Conservation (phyloP, 2,329 filamentous ascomycete species). For the Trichocomaceae sp. region DNA sequence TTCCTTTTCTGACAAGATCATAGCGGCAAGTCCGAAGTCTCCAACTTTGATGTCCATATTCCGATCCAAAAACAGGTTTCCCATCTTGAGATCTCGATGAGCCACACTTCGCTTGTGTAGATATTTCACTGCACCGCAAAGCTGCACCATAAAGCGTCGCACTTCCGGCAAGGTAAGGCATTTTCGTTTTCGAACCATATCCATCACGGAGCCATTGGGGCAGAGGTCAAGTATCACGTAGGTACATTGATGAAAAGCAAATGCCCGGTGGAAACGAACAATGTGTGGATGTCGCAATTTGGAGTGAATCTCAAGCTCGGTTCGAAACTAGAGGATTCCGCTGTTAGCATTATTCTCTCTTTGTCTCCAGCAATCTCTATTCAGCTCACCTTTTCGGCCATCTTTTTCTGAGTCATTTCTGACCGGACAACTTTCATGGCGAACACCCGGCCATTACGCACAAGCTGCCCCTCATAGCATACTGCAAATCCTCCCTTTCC, state of each 20-base stretch:
- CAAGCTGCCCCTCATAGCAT: conserved; percentile 43
- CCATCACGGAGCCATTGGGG: conserved; percentile 92
- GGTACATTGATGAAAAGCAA: conserved; percentile 80
- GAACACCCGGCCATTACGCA: conserved; percentile 39
- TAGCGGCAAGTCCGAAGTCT: conserved; percentile 89
- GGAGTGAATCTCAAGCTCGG: conserved; percentile 93
- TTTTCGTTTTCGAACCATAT: conserved; percentile 90
- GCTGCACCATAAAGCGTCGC: conserved; percentile 86
- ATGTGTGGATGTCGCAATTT: conserved; percentile 96
- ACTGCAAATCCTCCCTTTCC: conserved; percentile 48
- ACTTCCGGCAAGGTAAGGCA: conserved; percentile 91
- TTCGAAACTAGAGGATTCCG: conserved; percentile 53
- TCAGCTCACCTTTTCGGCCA: conserved; percentile 43
- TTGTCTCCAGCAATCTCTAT: not conserved
- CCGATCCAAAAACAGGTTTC: conserved; percentile 90
- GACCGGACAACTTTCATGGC: conserved; percentile 48
- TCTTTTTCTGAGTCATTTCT: conserved; percentile 45
- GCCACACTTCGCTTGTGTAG: conserved; percentile 95
- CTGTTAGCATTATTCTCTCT: not conserved
- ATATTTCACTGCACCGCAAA: conserved; percentile 95
- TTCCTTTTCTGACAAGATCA: conserved; percentile 88
- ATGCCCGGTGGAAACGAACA: conserved; percentile 89
- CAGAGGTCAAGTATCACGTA: conserved; percentile 94
- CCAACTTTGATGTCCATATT: conserved; percentile 98
- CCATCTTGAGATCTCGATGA: conserved; percentile 94